Percentiles rank a stretch among this genome's conserved stretches.
Evolutionary conservation across 2,329 filamentous ascomycete species (phyloP).

Genomic region (Fusarium pseudoanthophilum): DNA sequence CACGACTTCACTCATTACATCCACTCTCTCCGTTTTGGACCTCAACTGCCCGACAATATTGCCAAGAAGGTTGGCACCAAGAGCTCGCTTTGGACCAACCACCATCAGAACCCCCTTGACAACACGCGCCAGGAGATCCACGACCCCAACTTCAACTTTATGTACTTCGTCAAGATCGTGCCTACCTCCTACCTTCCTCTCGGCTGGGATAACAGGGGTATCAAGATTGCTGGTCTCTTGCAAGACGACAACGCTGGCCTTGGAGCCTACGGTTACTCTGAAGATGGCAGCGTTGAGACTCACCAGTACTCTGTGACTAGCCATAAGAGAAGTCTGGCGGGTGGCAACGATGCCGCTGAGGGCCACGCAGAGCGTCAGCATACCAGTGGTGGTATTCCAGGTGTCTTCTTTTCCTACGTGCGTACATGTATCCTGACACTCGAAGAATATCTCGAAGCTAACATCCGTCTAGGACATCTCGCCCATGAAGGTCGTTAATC

Average conservation of each 20-base stretch:
- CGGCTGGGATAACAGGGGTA: slow-evolving; percentile 77
- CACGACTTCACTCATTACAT: slow-evolving; percentile 93
- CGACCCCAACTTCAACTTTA: slow-evolving; percentile 92
- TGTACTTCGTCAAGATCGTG: slow-evolving; percentile 99
- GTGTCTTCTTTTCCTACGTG: slow-evolving; percentile 98
- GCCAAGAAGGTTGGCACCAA: slow-evolving; percentile 65
- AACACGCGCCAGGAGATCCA: slow-evolving; percentile 78
- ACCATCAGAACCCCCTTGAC: slow-evolving; percentile 93
- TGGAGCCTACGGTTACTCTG: slow-evolving; percentile 61
- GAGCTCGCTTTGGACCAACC: slow-evolving; percentile 78
- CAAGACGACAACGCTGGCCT: slow-evolving; percentile 73
- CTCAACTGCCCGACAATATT: slow-evolving; percentile 82
- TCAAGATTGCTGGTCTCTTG: slow-evolving; percentile 44
- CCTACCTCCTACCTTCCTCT: slow-evolving; percentile 94
- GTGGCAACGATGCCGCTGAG: slow-evolving; percentile 85
- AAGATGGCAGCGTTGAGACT: slow-evolving; percentile 88
- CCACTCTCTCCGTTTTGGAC: slow-evolving; percentile 91
- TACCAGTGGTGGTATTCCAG: slow-evolving; percentile 90
- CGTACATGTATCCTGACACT: slow-evolving; percentile 53
- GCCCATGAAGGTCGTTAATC: slow-evolving; percentile 99
- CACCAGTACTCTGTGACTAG: slow-evolving; percentile 99
- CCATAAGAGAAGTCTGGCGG: slow-evolving; percentile 87
- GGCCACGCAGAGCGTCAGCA: slow-evolving; percentile 94
- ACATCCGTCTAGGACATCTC: slow-evolving; percentile 80
- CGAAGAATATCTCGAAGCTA: slow-evolving; percentile 17